These are phyloP conservation scores for Dujonia santamariae DNA, from an alignment of 1,139 yeast species.

Conservation along the genomic window DNA sequence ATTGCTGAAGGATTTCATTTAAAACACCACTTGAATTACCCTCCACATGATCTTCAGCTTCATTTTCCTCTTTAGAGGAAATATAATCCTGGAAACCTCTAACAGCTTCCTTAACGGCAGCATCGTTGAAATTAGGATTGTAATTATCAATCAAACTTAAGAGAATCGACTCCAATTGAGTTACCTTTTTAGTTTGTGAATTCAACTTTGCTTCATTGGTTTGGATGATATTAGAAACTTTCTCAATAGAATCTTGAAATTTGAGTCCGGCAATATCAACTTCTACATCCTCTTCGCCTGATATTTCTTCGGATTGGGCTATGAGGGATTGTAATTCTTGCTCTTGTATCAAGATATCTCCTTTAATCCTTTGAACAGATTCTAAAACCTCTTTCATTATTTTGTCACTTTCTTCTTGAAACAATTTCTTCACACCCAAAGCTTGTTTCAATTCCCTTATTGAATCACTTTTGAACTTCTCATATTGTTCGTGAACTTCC, in stretches of 20 bases:
- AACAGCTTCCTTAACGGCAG: slow-evolving; percentile 77
- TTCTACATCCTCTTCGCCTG: too few relatives aligned
- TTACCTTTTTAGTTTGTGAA: slow-evolving; percentile 14
- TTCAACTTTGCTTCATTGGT: slow-evolving; percentile 18
- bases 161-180: slow-evolving; percentile 42
- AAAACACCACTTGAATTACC: not conserved
- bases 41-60: not conserved
- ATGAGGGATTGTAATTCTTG: too few relatives aligned
- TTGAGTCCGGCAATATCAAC: too few relatives aligned
- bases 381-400: slow-evolving; percentile 9
- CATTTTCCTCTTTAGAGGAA: slow-evolving; percentile 26
- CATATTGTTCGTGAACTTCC: slow-evolving; percentile 36
- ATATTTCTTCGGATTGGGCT: too few relatives aligned
- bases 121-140: slow-evolving; percentile 89
- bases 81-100: slow-evolving; percentile 54
- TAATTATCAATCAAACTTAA: slow-evolving; percentile 51
- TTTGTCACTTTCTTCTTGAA: slow-evolving; percentile 8
- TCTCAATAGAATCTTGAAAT: too few relatives aligned
- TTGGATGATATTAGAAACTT: slow-evolving; percentile 12
- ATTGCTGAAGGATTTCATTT: not conserved
- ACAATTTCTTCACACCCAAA: slow-evolving; percentile 16
- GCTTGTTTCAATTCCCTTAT: slow-evolving; percentile 21
- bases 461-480: slow-evolving; percentile 16
- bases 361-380: too few relatives aligned
- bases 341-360: too few relatives aligned